Conservation (phyloP, 192 early-diverging fungal species). For the Rhizophagus clarus region DNA sequence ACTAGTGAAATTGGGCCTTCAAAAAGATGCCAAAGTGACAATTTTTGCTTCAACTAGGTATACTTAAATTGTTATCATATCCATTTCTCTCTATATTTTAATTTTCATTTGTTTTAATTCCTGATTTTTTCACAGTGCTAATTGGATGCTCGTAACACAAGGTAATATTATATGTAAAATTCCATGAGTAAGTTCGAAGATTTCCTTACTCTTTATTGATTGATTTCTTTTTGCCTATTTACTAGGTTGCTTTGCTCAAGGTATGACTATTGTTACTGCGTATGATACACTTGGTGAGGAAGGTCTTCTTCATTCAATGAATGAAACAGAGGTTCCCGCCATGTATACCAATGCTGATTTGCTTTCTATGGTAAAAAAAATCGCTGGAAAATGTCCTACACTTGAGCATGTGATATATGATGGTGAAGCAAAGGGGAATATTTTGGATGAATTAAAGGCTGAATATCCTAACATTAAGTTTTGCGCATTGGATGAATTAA, state of each 20-base stretch:
- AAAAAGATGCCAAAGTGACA: constrained; percentile 50
- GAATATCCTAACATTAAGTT: constrained; percentile 47
- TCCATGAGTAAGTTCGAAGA: neutral
- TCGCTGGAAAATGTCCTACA: constrained; percentile 58
- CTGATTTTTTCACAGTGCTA: constrained; percentile 21
- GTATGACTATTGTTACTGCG: constrained; percentile 77
- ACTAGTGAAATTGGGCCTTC: constrained; percentile 65
- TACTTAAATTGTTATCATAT: neutral
- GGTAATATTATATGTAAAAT: constrained; percentile 16
- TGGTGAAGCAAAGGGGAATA: constrained; percentile 57
- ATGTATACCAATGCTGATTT: constrained; percentile 78
- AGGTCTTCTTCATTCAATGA: constrained; percentile 82
- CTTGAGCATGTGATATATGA: constrained; percentile 73
- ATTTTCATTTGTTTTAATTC: neutral
- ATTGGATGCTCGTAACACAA: constrained; percentile 41
- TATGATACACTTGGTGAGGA: constrained; percentile 85
- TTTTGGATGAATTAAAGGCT: constrained; percentile 51
- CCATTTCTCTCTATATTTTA: neutral
- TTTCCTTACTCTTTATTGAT: neutral
- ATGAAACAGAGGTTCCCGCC: constrained; percentile 71
- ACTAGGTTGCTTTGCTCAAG: constrained; percentile 68
- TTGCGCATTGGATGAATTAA: constrained; percentile 69
- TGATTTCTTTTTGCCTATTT: constrained; percentile 58
- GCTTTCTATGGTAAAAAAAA: constrained; percentile 63
- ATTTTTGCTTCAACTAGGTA: constrained; percentile 77